Conservation (phyloP, 768 basidiomycete species). For the Leccinum boreale region DNA sequence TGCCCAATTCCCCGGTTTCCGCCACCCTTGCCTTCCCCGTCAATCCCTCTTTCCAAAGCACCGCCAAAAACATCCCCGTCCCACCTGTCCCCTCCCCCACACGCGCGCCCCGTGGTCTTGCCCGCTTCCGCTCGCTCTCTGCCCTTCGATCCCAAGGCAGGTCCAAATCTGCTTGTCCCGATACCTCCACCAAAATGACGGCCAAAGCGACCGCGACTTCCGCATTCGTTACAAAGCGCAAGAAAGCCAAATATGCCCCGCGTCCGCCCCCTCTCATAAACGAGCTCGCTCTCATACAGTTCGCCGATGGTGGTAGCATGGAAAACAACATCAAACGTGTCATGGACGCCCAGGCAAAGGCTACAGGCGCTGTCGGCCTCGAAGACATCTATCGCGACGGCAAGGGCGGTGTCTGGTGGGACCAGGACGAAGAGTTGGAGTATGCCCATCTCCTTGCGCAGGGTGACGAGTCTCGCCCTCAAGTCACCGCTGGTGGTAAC, state of each 20-base stretch:
- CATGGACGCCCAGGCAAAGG: conserved; percentile 54
- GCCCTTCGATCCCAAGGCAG: conserved; percentile 40
- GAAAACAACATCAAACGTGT: conserved; percentile 52
- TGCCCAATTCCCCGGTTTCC: conserved; percentile 47
- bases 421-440: conserved; percentile 70
- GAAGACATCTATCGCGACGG: conserved; percentile 59
- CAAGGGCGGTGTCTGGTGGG: conserved; percentile 65
- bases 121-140: conserved; percentile 51
- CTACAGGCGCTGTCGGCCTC: conserved; percentile 34
- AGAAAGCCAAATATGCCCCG: conserved; percentile 50
- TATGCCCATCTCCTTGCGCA: conserved; percentile 56
- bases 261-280: conserved; percentile 52
- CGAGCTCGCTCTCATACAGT: conserved; percentile 69
- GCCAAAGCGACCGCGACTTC: conserved; percentile 16
- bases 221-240: conserved; percentile 42
- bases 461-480: conserved; percentile 25
- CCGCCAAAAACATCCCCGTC: conserved; percentile 18
- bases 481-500: conserved; percentile 23
- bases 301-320: conserved; percentile 59
- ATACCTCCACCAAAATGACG: conserved; percentile 26
- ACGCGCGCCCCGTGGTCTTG: conserved; percentile 31
- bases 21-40: conserved; percentile 12
- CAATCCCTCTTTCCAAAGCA: conserved; percentile 3
- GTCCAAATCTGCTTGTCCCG: conserved; percentile 34
- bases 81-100: conserved; percentile 9